A percentile compares a stretch with the other conserved stretches of the same genome.
Conservation (phyloP, 2,329 filamentous ascomycete species). For the Dothidotthia symphoricarpi region DNA sequence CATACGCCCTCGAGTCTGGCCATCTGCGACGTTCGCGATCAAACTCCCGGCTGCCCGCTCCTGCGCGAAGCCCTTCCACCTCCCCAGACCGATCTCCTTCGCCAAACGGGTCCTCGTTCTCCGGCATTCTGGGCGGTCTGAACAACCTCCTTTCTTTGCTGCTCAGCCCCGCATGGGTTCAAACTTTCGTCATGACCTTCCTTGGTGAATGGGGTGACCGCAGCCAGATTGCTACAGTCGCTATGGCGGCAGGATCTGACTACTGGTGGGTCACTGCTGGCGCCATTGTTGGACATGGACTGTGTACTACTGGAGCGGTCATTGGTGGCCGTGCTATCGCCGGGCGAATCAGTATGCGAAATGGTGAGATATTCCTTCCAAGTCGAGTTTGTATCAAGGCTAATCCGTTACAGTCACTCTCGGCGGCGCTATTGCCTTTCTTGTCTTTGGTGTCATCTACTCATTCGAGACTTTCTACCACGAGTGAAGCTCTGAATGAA, state of each 20-base stretch:
- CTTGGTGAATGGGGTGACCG: conserved; percentile 97
- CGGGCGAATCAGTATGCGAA: conserved; percentile 88
- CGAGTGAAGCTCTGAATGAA: conserved; percentile 22
- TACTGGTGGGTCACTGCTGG: conserved; percentile 98
- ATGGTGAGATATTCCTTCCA: conserved; percentile 65
- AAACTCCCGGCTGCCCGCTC: conserved; percentile 74
- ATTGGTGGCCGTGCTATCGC: conserved; percentile 90
- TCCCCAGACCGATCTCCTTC: conserved; percentile 47
- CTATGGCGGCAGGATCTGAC: conserved; percentile 96
- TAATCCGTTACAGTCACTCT: conserved; percentile 68
- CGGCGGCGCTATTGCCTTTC: conserved; percentile 84
- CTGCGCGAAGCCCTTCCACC: conserved; percentile 74
- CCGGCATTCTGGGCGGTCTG: conserved; percentile 61
- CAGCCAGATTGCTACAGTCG: conserved; percentile 96
- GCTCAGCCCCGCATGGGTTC: conserved; percentile 94
- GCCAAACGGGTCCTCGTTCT: conserved; percentile 53
- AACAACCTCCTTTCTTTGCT: conserved; percentile 85
- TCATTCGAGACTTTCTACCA: conserved; percentile 72
- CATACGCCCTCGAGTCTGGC: conserved; percentile 78
- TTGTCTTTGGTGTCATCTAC: conserved; percentile 90
- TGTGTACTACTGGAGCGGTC: conserved; percentile 89
- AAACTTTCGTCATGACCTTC: conserved; percentile 99
- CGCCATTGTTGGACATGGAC: conserved; percentile 78
- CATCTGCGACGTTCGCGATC: conserved; percentile 70
- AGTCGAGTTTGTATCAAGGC: conserved; percentile 4